These are phyloP conservation scores for Exophiala viscosa DNA, from an alignment of 2,329 filamentous ascomycete genomes.

Conservation along the genomic window DNA sequence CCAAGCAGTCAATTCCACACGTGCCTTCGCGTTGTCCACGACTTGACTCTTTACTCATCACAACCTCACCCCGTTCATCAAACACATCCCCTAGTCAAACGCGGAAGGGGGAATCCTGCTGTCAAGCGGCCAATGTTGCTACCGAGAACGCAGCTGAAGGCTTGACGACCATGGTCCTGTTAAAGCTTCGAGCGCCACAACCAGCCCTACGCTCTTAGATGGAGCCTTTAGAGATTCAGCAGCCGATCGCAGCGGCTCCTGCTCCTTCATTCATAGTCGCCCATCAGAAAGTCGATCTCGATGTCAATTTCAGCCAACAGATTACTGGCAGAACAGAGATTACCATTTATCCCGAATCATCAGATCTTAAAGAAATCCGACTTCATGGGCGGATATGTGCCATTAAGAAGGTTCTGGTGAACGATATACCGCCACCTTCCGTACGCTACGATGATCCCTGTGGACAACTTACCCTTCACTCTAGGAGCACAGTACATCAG, in stretches of 20 bases:
- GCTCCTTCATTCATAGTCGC: slow-evolving; percentile 48
- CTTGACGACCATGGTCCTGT: too few species aligned
- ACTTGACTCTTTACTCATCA: background rate
- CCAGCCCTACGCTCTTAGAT: background rate
- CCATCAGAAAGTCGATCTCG: slow-evolving; percentile 83
- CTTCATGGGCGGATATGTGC: slow-evolving; percentile 63
- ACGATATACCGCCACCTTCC: slow-evolving; percentile 37
- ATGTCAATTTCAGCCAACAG: slow-evolving; percentile 77
- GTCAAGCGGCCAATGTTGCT: too few species aligned
- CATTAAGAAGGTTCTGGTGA: slow-evolving; percentile 50
- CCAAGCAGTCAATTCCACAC: background rate
- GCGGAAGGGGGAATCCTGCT: too few species aligned
- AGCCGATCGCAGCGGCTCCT: background rate
- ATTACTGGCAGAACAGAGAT: slow-evolving; percentile 79
- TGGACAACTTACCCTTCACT: slow-evolving; percentile 37
- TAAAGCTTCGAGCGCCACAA: too few species aligned
- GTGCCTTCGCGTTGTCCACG: background rate
- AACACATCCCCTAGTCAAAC: too few species aligned
- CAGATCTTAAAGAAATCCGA: slow-evolving; percentile 52
- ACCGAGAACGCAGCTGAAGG: too few species aligned
- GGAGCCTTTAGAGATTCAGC: slow-evolving; percentile 3
- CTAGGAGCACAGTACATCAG: slow-evolving; percentile 58
- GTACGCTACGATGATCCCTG: slow-evolving; percentile 42
- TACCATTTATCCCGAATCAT: slow-evolving; percentile 64
- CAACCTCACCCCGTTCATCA: background rate